These are phyloP conservation scores for Crithidia mellificae DNA, from an alignment of 208 protist genomes.

Conservation along the genomic window DNA sequence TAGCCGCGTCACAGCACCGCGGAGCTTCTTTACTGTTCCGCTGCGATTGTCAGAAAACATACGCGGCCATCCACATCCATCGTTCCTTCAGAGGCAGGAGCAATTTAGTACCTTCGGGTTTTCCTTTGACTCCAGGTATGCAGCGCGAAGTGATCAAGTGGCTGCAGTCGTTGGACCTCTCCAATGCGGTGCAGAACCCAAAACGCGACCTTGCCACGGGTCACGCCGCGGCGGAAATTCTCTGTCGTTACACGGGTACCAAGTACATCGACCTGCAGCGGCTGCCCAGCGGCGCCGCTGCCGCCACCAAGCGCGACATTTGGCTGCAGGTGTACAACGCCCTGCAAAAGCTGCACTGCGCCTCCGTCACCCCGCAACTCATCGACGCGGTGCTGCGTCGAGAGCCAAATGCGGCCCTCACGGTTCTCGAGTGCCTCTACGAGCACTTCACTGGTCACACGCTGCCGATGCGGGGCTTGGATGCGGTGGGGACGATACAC, in stretches of 20 bases:
- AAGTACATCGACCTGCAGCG: constrained; percentile 26
- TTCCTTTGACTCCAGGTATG: too few relatives aligned
- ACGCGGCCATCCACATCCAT: too few relatives aligned
- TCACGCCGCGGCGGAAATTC: constrained; percentile 93
- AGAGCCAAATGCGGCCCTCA: constrained; percentile 56
- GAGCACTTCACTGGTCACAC: constrained; percentile 71
- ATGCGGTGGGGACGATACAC: constrained; percentile 18
- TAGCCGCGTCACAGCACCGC: too few relatives aligned
- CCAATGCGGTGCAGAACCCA: constrained; percentile 89
- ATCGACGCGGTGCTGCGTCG: constrained; percentile 64
- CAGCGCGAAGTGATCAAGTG: constrained; percentile 95
- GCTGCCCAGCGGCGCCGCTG: constrained; percentile 67
- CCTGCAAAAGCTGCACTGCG: constrained; percentile 56
- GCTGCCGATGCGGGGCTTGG: constrained; percentile 36
- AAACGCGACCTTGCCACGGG: constrained; percentile 94
- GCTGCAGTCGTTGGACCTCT: constrained; percentile 94
- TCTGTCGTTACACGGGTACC: constrained; percentile 79
- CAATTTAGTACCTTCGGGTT: too few relatives aligned
- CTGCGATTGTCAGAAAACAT: too few relatives aligned
- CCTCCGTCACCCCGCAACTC: constrained; percentile 43
- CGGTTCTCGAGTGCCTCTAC: constrained; percentile 75
- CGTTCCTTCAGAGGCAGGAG: too few relatives aligned
- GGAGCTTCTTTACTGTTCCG: too few relatives aligned
- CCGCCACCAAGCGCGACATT: constrained; percentile 84
- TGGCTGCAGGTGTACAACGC: constrained; percentile 78